Conservation (phyloP, 2,329 filamentous ascomycete genomes). For the Neofusicoccum parvum region DNA sequence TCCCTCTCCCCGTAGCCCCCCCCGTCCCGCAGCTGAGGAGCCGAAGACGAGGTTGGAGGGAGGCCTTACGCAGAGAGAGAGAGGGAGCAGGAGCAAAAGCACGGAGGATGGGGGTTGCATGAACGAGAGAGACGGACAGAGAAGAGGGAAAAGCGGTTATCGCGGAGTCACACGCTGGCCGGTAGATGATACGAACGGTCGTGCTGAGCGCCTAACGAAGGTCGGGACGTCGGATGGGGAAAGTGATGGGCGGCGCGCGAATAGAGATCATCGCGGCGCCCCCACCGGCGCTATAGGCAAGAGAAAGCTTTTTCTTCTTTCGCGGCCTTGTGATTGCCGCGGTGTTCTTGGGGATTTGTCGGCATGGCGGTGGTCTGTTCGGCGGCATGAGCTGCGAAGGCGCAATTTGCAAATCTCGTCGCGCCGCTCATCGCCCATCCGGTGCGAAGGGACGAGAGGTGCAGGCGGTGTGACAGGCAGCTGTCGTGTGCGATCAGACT, state of each 20-base stretch:
- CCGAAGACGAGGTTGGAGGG: neutral
- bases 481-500: neutral
- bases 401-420: slow-evolving; percentile 13
- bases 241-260: slow-evolving; percentile 1
- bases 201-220: neutral
- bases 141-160: neutral
- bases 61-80: neutral
- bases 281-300: slow-evolving; percentile 7
- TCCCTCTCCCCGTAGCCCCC: neutral
- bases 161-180: neutral
- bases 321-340: neutral
- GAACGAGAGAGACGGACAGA: neutral
- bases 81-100: neutral
- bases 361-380: neutral
- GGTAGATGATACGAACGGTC: neutral
- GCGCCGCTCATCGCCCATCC: no score
- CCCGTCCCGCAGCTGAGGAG: neutral
- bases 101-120: neutral
- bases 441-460: neutral
- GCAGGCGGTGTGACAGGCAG: slow-evolving; percentile 4
- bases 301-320: neutral
- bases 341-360: no score
- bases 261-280: slow-evolving; percentile 14
- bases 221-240: neutral
- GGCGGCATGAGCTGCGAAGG: neutral